Evolutionary conservation across 2,329 filamentous ascomycete genomes (phyloP).

Genomic region (Scopulariopsis brevicaulis): DNA sequence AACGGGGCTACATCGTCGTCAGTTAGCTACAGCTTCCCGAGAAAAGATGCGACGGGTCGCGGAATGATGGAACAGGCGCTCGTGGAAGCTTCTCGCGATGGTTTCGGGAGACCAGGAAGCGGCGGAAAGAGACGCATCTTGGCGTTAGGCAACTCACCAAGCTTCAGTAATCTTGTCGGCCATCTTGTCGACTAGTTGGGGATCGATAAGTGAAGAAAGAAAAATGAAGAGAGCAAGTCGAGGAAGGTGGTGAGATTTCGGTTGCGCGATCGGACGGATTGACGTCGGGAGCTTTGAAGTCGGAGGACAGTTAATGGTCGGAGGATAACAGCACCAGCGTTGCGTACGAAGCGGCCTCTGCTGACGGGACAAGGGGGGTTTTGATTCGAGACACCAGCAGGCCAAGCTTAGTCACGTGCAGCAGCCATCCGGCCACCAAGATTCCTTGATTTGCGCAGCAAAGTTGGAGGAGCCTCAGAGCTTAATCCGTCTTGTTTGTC

Average conservation of each 20-base stretch:
- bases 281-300: slow-evolving; percentile 1
- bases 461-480: background rate
- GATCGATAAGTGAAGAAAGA: slow-evolving; percentile 13
- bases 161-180: slow-evolving; percentile 47
- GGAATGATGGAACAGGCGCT: slow-evolving; percentile 16
- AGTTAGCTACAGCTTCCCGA: slow-evolving; percentile 26
- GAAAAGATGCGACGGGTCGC: slow-evolving; percentile 16
- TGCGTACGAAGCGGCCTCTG: slow-evolving; percentile 1
- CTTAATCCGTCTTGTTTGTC: background rate
- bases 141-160: slow-evolving; percentile 51
- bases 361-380: slow-evolving; percentile 1
- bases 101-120: slow-evolving; percentile 6
- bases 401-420: background rate
- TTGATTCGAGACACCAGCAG: slow-evolving; percentile 1
- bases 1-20: slow-evolving; percentile 59
- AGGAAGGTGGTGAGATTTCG: slow-evolving; percentile 6
- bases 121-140: slow-evolving; percentile 7
- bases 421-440: background rate
- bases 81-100: slow-evolving; percentile 8
- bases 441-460: background rate
- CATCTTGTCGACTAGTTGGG: slow-evolving; percentile 44
- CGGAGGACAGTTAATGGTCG: background rate
- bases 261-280: slow-evolving; percentile 8
- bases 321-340: background rate
- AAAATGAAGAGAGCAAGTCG: slow-evolving; percentile 6